phyloP scores from a whole-genome alignment of 192 early-diverging fungal genomes.

The Coemansia sp. region DNA sequence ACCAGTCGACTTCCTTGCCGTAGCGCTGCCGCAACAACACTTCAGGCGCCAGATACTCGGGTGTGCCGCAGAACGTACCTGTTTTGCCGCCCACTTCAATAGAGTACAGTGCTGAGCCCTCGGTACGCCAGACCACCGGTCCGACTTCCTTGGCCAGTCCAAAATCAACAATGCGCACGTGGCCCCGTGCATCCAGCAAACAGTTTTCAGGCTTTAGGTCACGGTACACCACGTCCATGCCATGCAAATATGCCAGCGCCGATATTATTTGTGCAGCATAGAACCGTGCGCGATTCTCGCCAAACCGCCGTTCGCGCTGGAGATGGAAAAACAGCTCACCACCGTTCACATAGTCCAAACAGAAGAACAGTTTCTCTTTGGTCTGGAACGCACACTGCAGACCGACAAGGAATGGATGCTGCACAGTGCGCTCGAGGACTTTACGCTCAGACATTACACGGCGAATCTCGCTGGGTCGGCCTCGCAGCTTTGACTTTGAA shows the following conservation, averaged over 20 bases:
- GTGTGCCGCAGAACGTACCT: conserved; percentile 75
- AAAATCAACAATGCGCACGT: conserved; percentile 84
- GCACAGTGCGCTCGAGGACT: conserved; percentile 56
- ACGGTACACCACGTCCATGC: conserved; percentile 62
- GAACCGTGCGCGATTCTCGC: conserved; percentile 62
- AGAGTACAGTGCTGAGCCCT: conserved; percentile 56
- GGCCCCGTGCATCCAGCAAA: conserved; percentile 68
- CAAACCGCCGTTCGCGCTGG: conserved; percentile 64
- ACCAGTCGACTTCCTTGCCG: conserved; percentile 73
- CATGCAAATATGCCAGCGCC: conserved; percentile 59
- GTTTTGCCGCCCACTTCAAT: conserved; percentile 64
- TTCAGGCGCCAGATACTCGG: conserved; percentile 74
- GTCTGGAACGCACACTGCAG: conserved; percentile 76
- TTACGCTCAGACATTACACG: conserved; percentile 68
- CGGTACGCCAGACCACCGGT: conserved; percentile 75
- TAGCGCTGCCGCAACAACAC: conserved; percentile 65
- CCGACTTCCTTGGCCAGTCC: conserved; percentile 80
- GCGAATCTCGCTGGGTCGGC: conserved; percentile 61
- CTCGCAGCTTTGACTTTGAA: conserved; percentile 65
- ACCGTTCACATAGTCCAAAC: conserved; percentile 73
- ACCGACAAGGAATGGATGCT: conserved; percentile 68
- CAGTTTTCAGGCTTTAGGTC: conserved; percentile 76
- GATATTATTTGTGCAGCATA: conserved; percentile 56
- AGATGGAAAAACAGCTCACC: conserved; percentile 75
- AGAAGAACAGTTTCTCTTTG: conserved; percentile 70